phyloP scores from a whole-genome alignment of 2,329 filamentous ascomycete species.

The Macroventuria anomochaeta region DNA sequence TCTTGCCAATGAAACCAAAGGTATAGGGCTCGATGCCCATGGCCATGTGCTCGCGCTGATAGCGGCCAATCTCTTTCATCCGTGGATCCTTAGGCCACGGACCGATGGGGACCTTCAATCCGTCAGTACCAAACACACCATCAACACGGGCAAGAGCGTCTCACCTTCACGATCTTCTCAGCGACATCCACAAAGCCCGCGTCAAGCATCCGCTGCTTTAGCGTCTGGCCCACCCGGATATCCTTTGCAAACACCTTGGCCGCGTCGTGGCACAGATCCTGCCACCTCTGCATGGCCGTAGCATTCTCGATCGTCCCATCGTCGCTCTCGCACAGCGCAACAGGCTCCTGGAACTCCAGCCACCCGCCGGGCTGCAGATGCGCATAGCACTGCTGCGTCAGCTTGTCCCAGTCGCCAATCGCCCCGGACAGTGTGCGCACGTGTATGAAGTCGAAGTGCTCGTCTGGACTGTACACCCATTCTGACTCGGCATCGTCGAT shows the following conservation, averaged over 20 bases:
- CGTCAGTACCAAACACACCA: constrained; percentile 6
- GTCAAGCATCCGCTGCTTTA: constrained; percentile 38
- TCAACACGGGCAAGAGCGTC: background rate
- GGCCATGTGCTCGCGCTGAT: constrained; percentile 45
- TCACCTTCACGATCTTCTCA: constrained; percentile 45
- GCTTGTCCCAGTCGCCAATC: constrained; percentile 44
- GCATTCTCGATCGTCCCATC: constrained; percentile 39
- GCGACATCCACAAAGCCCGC: constrained; percentile 44
- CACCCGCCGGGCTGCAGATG: constrained; percentile 43
- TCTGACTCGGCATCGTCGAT: constrained; percentile 52
- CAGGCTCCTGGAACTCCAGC: constrained; percentile 47
- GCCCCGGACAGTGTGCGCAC: constrained; percentile 38
- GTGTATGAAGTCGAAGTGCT: constrained; percentile 48
- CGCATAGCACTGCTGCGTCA: constrained; percentile 34
- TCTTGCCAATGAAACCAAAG: constrained; percentile 44
- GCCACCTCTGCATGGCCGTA: constrained; percentile 35
- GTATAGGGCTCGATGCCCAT: constrained; percentile 48
- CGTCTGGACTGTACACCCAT: constrained; percentile 44
- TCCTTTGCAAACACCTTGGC: constrained; percentile 37
- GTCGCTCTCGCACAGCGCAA: constrained; percentile 41
- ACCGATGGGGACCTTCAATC: constrained; percentile 39
- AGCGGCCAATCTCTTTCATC: constrained; percentile 59
- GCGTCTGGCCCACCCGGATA: constrained; percentile 28
- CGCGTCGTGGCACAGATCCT: constrained; percentile 39
- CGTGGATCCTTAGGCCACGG: constrained; percentile 57